A percentile compares a stretch with the other conserved stretches of the same genome.
Conservation (phyloP, 202 grass and related monocot genomes). For the Carex sylvatica region DNA sequence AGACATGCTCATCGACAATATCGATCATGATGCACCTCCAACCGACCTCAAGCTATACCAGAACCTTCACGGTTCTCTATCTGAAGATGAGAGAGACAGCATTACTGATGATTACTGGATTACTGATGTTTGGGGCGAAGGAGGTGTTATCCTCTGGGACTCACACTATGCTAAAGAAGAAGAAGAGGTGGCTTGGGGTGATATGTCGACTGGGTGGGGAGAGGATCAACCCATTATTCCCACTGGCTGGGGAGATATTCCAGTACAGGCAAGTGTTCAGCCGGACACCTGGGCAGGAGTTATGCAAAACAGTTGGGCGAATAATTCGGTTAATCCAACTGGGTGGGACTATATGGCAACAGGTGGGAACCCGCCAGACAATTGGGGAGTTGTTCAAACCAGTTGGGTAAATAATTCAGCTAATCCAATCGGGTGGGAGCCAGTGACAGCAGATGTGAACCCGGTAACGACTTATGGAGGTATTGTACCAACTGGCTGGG, state of each 20-base stretch:
- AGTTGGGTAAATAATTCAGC: background rate
- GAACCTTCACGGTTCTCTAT: slow-evolving; percentile 21
- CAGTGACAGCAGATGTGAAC: background rate
- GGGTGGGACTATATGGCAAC: background rate
- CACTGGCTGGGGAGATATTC: slow-evolving; percentile 21
- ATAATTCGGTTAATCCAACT: background rate
- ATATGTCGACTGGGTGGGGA: slow-evolving; percentile 4
- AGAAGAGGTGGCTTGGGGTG: background rate
- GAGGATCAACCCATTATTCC: background rate
- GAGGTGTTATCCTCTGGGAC: slow-evolving; percentile 22
- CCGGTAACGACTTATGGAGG: background rate
- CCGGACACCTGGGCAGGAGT: background rate
- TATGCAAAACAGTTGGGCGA: background rate
- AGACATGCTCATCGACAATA: slow-evolving; percentile 16
- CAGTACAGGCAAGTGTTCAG: background rate
- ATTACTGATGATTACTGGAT: background rate
- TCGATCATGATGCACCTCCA: background rate
- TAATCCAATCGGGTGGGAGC: background rate
- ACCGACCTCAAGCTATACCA: slow-evolving; percentile 10
- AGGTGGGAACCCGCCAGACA: background rate
- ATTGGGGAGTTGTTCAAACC: background rate
- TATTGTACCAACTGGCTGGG: slow-evolving; percentile 19
- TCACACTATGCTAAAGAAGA: background rate
- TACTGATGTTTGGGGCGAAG: background rate
- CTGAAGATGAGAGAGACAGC: background rate